These are phyloP conservation scores for Dichotomocladium elegans DNA, from an alignment of 371 early-diverging fungal genomes.

Conservation along the genomic window DNA sequence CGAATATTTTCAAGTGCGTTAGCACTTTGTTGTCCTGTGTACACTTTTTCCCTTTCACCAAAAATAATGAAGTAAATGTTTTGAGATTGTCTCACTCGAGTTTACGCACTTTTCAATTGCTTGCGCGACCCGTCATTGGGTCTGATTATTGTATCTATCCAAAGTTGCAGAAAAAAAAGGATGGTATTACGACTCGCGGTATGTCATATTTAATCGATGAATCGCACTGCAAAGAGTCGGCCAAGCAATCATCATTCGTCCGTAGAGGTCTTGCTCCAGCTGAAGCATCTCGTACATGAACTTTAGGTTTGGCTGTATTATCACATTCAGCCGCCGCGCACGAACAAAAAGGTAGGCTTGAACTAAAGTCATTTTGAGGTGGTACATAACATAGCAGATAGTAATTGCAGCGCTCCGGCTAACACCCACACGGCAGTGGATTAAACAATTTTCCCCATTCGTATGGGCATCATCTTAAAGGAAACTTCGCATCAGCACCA, in stretches of 20 bases:
- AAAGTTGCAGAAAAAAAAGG: too few species aligned
- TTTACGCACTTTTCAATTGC: too few species aligned
- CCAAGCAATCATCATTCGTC: slow-evolving; percentile 29
- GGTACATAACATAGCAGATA: slow-evolving; percentile 62
- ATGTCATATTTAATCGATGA: slow-evolving; percentile 31
- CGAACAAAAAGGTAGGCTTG: slow-evolving; percentile 62
- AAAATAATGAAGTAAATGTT: too few species aligned
- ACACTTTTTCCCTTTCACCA: slow-evolving; percentile 13
- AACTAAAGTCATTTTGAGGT: slow-evolving; percentile 45
- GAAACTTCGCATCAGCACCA: too few species aligned
- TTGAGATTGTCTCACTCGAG: too few species aligned
- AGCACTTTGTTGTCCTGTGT: slow-evolving; percentile 3
- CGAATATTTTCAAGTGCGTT: too few species aligned
- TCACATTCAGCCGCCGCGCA: slow-evolving; percentile 61
- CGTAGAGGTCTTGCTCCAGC: slow-evolving; percentile 47
- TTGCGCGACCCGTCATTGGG: too few species aligned
- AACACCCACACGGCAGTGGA: slow-evolving; percentile 68
- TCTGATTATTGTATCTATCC: too few species aligned
- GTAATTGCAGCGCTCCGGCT: slow-evolving; percentile 66
- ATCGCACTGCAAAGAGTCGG: slow-evolving; percentile 35
- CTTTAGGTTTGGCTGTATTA: slow-evolving; percentile 68
- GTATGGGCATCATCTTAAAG: slow-evolving; percentile 26
- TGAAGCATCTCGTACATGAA: slow-evolving; percentile 68
- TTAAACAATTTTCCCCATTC: slow-evolving; percentile 31
- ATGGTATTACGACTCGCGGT: slow-evolving; percentile 19